A percentile compares a stretch with the other conserved stretches of the same genome.
Evolutionary conservation across 2,329 filamentous ascomycete species (phyloP).

Genomic region (Alternaria sp.): DNA sequence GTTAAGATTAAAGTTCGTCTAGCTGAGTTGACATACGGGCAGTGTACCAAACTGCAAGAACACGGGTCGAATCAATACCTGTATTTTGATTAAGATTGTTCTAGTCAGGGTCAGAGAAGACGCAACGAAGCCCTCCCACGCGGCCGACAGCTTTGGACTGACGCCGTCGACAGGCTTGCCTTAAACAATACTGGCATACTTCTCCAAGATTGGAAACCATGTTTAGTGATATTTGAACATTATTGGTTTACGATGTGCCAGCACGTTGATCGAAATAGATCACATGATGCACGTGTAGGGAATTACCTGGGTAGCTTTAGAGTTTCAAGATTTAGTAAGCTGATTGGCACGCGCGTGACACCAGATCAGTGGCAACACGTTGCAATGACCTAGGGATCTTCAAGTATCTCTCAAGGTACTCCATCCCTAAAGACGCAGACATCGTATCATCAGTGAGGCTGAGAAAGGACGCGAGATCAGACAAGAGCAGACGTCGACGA

Average conservation of each 20-base stretch:
- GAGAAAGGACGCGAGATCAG: not conserved
- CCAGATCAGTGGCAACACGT: not conserved
- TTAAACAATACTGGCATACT: not conserved
- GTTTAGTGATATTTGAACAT: not conserved
- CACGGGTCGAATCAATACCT: not conserved
- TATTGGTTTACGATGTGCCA: not conserved
- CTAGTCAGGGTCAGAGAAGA: not conserved
- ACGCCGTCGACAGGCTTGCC: not conserved
- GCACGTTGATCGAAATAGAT: not conserved
- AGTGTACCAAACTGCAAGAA: not conserved
- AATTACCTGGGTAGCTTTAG: not conserved
- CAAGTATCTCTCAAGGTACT: not conserved
- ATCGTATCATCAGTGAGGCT: not conserved
- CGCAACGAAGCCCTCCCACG: not conserved
- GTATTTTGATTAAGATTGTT: not conserved
- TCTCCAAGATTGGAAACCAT: not conserved
- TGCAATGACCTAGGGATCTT: not conserved
- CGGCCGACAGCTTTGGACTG: not conserved
- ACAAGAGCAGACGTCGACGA: not conserved
- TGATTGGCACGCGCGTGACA: not conserved
- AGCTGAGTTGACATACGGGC: not conserved
- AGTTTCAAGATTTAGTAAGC: not conserved
- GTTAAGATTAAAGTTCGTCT: not conserved
- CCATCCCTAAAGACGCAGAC: not conserved
- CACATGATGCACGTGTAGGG: not conserved